Evolutionary conservation across 2,329 filamentous ascomycete genomes (phyloP).

Genomic region (Hymenoscyphus repandus): DNA sequence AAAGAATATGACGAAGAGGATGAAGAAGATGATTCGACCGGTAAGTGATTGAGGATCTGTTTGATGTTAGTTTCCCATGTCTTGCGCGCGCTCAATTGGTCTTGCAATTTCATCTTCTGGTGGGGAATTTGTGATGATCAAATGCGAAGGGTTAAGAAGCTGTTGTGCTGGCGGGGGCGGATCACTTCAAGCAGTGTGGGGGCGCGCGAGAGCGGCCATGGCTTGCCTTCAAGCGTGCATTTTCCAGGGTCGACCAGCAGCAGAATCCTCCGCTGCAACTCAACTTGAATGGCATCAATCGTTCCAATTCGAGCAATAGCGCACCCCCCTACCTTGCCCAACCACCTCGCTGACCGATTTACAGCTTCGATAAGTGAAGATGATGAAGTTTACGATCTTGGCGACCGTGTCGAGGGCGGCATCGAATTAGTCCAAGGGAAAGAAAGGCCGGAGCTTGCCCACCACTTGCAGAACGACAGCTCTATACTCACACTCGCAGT

Average conservation of each 20-base stretch:
- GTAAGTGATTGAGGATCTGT: neutral
- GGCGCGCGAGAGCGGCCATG: no score
- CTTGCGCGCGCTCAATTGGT: no score
- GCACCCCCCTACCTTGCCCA: constrained; percentile 5
- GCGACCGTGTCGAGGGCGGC: constrained; percentile 11
- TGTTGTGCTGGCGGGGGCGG: no score
- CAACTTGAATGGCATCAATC: constrained; percentile 22
- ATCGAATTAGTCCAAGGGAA: constrained; percentile 9
- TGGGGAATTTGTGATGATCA: neutral
- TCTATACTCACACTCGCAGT: constrained; percentile 80
- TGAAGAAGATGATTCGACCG: neutral
- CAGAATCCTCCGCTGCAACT: constrained; percentile 2
- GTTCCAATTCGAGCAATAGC: constrained; percentile 16
- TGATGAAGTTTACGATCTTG: constrained; percentile 18
- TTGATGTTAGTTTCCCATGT: neutral
- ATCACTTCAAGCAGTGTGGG: no score
- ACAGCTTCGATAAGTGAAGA: constrained; percentile 22
- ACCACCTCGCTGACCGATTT: constrained; percentile 16
- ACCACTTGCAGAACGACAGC: constrained; percentile 70
- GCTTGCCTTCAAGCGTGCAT: no score
- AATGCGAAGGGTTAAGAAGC: neutral
- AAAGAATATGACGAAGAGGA: neutral
- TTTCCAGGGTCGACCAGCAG: no score
- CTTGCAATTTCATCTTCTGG: no score
- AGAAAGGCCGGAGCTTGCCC: constrained; percentile 56